Percentiles rank a stretch among this genome's conserved stretches.
These are phyloP conservation scores for Pseudopyrenochaeta lycopersici DNA, from an alignment of 2,329 filamentous ascomycete species.

Conservation along the genomic window DNA sequence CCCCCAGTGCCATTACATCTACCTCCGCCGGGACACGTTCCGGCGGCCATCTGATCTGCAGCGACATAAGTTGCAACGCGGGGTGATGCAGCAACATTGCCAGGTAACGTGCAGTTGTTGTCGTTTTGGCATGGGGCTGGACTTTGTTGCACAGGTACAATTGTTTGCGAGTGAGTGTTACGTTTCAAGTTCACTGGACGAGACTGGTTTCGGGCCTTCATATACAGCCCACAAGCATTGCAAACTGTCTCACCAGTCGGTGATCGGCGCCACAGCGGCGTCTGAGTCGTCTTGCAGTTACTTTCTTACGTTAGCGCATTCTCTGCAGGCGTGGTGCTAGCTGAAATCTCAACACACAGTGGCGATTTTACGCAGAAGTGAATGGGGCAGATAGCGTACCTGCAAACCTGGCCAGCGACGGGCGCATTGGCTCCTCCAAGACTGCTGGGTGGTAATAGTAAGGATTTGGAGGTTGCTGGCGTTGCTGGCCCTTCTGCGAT, in stretches of 20 bases:
- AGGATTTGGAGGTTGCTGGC: constrained; percentile 30
- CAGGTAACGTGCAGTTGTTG: constrained; percentile 52
- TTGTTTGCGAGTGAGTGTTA: constrained; percentile 59
- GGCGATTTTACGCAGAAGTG: not conserved
- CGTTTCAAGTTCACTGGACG: constrained; percentile 91
- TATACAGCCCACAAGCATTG: constrained; percentile 95
- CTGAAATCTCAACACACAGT: constrained; percentile 5
- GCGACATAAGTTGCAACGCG: constrained; percentile 75
- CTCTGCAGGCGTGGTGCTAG: constrained; percentile 8
- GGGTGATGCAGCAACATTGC: constrained; percentile 48
- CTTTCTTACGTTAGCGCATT: constrained; percentile 58
- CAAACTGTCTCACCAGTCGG: constrained; percentile 95
- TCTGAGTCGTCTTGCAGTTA: constrained; percentile 94
- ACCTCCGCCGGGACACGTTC: constrained; percentile 95
- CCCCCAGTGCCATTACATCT: constrained; percentile 96
- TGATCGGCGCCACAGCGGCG: constrained; percentile 92
- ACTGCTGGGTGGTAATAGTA: constrained; percentile 24
- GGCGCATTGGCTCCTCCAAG: constrained; percentile 41
- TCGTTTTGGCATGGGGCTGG: constrained; percentile 49
- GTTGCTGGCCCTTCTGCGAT: constrained; percentile 34
- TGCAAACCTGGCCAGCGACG: constrained; percentile 73
- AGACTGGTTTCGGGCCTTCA: constrained; percentile 90
- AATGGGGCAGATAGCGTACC: constrained; percentile 58
- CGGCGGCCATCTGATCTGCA: constrained; percentile 76
- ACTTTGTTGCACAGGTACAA: constrained; percentile 48